Percentiles rank a stretch among this genome's conserved stretches.
Evolutionary conservation across 345 rosid genomes (phyloP).

Genomic region (Lumnitzera racemosa): DNA sequence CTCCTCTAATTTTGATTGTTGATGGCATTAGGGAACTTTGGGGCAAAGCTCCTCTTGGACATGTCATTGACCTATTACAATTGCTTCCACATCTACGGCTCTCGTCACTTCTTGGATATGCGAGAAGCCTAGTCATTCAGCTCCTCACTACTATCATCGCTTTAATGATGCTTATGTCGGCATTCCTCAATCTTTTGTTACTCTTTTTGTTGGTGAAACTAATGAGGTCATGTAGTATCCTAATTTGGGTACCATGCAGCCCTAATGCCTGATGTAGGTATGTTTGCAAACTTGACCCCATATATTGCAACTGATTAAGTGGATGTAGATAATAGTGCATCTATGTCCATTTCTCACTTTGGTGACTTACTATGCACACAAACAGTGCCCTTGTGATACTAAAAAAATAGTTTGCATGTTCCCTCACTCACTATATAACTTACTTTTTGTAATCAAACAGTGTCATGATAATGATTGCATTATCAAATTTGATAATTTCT

Average conservation of each 20-base stretch:
- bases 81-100: no score
- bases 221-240: background rate
- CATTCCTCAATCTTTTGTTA: no score
- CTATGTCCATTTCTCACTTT: background rate
- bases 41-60: no score
- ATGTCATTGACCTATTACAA: no score
- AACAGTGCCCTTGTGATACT: background rate
- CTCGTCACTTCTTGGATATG: no score
- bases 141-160: no score
- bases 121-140: no score
- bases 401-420: background rate
- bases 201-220: no score
- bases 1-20: no score
- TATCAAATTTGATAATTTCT: background rate
- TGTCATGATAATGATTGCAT: background rate
- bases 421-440: background rate
- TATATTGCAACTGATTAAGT: background rate
- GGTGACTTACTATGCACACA: background rate
- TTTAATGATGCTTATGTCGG: no score
- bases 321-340: slow-evolving; percentile 4
- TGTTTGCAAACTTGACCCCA: background rate
- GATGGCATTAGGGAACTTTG: no score
- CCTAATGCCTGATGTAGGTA: background rate
- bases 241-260: background rate
- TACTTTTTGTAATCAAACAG: background rate